These are phyloP conservation scores for Metschnikowia vanudenii DNA, from an alignment of 805 yeast genomes.

Conservation along the genomic window DNA sequence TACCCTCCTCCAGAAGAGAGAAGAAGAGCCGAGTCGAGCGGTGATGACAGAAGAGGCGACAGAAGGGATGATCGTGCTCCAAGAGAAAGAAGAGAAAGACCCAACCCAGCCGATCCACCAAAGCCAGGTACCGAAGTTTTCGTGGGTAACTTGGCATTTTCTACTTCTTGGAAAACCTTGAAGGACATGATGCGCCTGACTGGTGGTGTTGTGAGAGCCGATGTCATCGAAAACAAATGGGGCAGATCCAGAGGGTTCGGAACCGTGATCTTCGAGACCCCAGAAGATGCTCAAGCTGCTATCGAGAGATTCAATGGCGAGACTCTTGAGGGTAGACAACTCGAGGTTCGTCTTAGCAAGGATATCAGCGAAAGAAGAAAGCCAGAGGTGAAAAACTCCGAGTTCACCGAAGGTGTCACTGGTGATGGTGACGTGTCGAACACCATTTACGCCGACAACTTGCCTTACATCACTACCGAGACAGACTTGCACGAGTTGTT, in stretches of 20 bases:
- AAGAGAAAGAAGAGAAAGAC: conserved; percentile 17
- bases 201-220: conserved; percentile 82
- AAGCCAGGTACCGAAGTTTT: conserved; percentile 58
- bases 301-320: conserved; percentile 66
- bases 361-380: conserved; percentile 17
- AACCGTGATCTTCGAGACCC: conserved; percentile 64
- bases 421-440: conserved; percentile 54
- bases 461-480: conserved; percentile 87
- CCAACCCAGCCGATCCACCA: conserved; percentile 16
- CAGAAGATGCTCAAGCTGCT: conserved; percentile 71
- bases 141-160: conserved; percentile 79
- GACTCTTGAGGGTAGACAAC: conserved; percentile 68
- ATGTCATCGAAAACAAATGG: conserved; percentile 59
- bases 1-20: conserved; percentile 69
- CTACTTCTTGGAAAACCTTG: conserved; percentile 79
- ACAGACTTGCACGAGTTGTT: conserved; percentile 83
- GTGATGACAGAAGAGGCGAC: conserved; percentile 14
- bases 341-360: conserved; percentile 77
- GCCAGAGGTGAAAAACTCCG: conserved; percentile 39
- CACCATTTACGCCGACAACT: conserved; percentile 64
- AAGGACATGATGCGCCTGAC: conserved; percentile 78
- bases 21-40: conserved; percentile 24
- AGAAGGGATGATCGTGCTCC: conserved; percentile 18
- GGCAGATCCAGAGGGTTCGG: conserved; percentile 89
- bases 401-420: conserved; percentile 63